Base-by-base conservation (phyloP, 2,329 filamentous ascomycete species). In the Neopestalotiopsis clavispora region DNA sequence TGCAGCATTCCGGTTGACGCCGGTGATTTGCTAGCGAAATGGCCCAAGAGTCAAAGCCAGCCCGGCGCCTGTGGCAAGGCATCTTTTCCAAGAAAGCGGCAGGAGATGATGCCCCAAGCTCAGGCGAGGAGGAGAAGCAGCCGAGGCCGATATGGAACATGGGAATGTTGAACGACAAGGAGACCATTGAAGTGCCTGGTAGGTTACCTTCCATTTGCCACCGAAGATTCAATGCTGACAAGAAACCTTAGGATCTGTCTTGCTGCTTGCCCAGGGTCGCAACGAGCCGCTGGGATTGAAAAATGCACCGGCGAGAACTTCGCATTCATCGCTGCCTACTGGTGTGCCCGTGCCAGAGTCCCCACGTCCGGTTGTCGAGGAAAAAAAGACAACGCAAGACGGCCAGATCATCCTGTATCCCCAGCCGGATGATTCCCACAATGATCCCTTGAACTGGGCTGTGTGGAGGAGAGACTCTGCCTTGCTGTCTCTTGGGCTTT, bases 401-500 rank as follows among this genome's bases (percentile, higher is more conserved):
- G 94, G 94, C 17, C 87, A 89, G 70, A 94, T 98, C 74, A 94
- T 98, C 67, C 84, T 98, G 14, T 92, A 97, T 0, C 95, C 95
- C 0, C 95, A 98, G 78, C 95, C 95, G 0, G 94, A 98, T 69
- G 94, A 98, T 65, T 94, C 93, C 0, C 84, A 87, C 65, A 98
- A 98, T 72, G 95, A 98, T 75, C 95, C 95, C 1, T 83, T 98
- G 68, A 98, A 98, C 78, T 98, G 95, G 95, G 90, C 93, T 0
- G 83, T 86, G 6, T 94, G 93, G 90, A 89, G 94, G 56, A 87
- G 95, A 79, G 94, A 98, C 79, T 80, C 86, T 30, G 94, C 95
- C 0, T 81, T 98, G 71, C 75, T 97, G 0, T 95, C 92, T 0
- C 84, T 98, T 4, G 95, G 95, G 1, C 91, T 97, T 75, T 97